Base-by-base conservation (phyloP, 345 rosid species). In the Citrus medica region DNA sequence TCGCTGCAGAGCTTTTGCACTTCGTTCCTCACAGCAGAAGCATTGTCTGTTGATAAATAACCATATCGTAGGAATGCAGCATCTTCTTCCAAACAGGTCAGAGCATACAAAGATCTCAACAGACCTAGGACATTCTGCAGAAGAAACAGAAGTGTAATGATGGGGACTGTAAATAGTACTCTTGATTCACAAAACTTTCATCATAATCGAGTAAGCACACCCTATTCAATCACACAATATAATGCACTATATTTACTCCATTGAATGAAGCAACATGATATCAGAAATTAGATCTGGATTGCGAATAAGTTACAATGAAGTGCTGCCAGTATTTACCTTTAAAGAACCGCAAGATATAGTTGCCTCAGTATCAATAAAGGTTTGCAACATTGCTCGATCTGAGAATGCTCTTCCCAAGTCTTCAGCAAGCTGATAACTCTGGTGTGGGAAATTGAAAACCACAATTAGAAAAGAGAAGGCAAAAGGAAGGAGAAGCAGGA, bases 321-420 rank as follows among this genome's bases (percentile, higher is more conserved):
- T 55, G 22, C 9, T 24, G 25, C 40, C 21, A 14, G 59, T 25
- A 14, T 70, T 76, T 86, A 93, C 97, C 95, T 92, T 95, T 74
- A 93, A 67, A 24, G 93, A 76, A 78, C 89, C 89, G 68, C 71
- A 25, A n/a, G 90, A 73, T 67, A 82, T 77, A 62, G 85, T 84
- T 79, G 82, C 86, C 79, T 93, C 99, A 1, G 90, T 86, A 74
- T 88, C 88, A 25, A 89, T 58, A 79, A 91, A 86, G 64, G 81
- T 88, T 78, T 91, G 90, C 67, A 93, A 79, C 73, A 90, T 87
- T 69, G 89, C 79, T 83, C 92, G 83, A 76, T 95, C 99, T 12
- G 98, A 81, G 83, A 92, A 95, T 79, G 98, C 99, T 86, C 90
- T 88, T 73, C 93, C 95, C 76, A 95, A 76, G 86, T 95, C 99